Base-by-base conservation (phyloP, 163 green algal genomes). In the Volvox carteri region DNA sequence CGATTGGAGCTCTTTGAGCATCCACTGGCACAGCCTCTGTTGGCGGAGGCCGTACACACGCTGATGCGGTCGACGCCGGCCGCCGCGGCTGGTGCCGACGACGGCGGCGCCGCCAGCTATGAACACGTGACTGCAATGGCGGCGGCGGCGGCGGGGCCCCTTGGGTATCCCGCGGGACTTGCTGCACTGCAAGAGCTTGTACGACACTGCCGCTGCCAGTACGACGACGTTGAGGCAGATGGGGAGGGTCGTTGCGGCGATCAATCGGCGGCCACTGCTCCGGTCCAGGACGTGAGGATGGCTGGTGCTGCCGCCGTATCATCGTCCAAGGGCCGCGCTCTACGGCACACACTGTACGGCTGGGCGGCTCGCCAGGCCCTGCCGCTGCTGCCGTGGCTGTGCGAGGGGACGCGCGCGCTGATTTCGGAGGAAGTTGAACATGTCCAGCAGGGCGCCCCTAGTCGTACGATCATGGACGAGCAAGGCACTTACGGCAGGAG, bases 371-470 rank as follows among this genome's bases (percentile, higher is more conserved):
- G 58, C 1, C 58, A 77, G 41, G 78, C 58, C 42, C n/a, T 77
- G 41, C 41, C 58, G 78, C 7, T 77, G 16, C 60, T 76, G 41
- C 58, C 58, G 41, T 86, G 78, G 78, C 58, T 86, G 60, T 11
- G 33, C 1, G 41, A 18, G 1, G 78, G n/a, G 16, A 42, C 70
- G 39, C 7, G 30, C 39, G 70, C 70, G 70, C 21, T 78, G 70
- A 35, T 48, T 68, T 11, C 58, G 58, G 9, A 14, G 48, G n/a
- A n/a, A n/a, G n/a, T n/a, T n/a, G n/a, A n/a, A n/a, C n/a, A n/a
- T n/a, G n/a, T n/a, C n/a, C n/a, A n/a, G n/a, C n/a, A n/a, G n/a
- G n/a, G n/a, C n/a, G n/a, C n/a, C n/a, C n/a, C n/a, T n/a, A n/a
- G n/a, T n/a, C n/a, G n/a, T n/a, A n/a, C n/a, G n/a, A n/a, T n/a